Conservation (phyloP, 495 filamentous ascomycete species). For the Penicillium longicatenatum region DNA sequence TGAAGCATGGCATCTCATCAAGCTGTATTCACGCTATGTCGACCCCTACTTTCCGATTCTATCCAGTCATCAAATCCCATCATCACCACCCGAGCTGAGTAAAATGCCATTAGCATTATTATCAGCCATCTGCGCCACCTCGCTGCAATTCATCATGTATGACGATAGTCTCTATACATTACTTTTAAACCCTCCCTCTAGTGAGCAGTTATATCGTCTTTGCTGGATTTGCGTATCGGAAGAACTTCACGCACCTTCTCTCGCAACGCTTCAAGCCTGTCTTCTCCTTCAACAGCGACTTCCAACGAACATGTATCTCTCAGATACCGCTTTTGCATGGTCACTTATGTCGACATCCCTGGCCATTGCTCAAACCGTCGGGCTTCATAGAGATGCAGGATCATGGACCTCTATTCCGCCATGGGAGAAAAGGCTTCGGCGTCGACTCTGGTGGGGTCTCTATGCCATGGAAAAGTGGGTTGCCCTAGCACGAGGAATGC, state of each 20-base stretch:
- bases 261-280: constrained; percentile 7
- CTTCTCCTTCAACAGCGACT: constrained; percentile 10
- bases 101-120: constrained; percentile 2
- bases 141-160: constrained; percentile 9
- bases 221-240: constrained; percentile 4
- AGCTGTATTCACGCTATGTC: constrained; percentile 7
- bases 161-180: constrained; percentile 7
- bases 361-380: constrained; percentile 4
- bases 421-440: constrained; percentile 5
- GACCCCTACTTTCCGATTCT: constrained; percentile 8
- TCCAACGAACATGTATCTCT: constrained; percentile 9
- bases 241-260: constrained; percentile 7
- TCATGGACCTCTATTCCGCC: background rate
- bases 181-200: background rate
- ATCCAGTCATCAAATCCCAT: constrained; percentile 7
- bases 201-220: constrained; percentile 3
- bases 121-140: constrained; percentile 6
- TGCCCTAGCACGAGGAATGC: constrained; percentile 6
- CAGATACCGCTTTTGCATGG: constrained; percentile 10
- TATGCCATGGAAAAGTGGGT: constrained; percentile 10
- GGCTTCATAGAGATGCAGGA: constrained; percentile 3
- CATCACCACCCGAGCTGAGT: background rate
- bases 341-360: constrained; percentile 4
- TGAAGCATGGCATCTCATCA: constrained; percentile 5
- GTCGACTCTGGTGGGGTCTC: constrained; percentile 9